Conservation (phyloP, 139 green algal genomes). For the Dunaliella sp. region DNA sequence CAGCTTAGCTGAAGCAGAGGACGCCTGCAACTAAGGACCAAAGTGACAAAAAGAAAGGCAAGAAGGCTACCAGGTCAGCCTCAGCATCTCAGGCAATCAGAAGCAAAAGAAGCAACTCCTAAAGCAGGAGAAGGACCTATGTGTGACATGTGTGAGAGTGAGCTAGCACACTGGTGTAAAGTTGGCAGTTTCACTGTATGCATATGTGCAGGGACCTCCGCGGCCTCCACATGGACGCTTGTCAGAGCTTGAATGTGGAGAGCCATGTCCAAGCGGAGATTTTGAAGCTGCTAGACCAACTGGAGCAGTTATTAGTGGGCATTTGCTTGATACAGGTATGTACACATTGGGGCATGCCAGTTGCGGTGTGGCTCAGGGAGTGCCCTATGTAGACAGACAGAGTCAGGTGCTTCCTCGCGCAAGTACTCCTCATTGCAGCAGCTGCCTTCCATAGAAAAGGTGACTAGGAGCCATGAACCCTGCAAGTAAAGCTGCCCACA, state of each 20-base stretch:
- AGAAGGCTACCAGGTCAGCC: too few relatives aligned
- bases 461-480: too few relatives aligned
- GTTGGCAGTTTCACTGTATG: too few relatives aligned
- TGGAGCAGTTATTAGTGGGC: constrained; percentile 86
- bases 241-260: constrained; percentile 64
- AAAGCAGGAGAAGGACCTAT: background rate
- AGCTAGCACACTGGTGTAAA: too few relatives aligned
- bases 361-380: too few relatives aligned
- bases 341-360: background rate
- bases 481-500: too few relatives aligned
- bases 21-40: too few relatives aligned
- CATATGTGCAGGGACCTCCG: constrained; percentile 67
- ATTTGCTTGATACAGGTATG: constrained; percentile 82
- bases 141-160: too few relatives aligned
- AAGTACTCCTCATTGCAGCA: background rate
- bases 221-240: constrained; percentile 71
- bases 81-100: too few relatives aligned
- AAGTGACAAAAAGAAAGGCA: too few relatives aligned
- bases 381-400: background rate
- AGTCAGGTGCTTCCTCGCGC: background rate
- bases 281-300: constrained; percentile 73
- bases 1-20: too few relatives aligned
- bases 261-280: constrained; percentile 53
- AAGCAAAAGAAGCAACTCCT: too few relatives aligned
- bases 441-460: background rate